Base-by-base conservation (phyloP, 176 grass and related monocot genomes). In the Areca catechu region DNA sequence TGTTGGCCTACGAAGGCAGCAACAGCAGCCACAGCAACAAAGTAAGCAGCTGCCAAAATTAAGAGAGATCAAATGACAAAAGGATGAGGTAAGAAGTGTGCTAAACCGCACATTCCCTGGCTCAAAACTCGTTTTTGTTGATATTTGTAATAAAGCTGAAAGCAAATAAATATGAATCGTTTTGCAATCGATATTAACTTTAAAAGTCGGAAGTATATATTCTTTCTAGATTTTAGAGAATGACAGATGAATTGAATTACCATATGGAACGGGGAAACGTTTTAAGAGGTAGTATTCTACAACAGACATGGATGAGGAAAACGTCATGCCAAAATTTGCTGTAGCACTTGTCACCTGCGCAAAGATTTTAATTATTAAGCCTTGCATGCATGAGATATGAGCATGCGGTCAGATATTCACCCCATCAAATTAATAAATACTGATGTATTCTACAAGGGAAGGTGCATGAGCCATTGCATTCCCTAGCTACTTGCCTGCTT, bases 321-420 rank as follows among this genome's bases (percentile, higher is more conserved):
- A 96, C 68, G 80, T 90, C 86, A 95, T 95, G 4, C 78, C 73
- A 73, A 95, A 95, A 24, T 82, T 95, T 16, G 90, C 71, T 15
- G 82, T 95, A 7, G 82, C 89, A 69, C 89, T 95, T 20, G 85
- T 74, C 21, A 89, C 89, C 89, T 89, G 59, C 52, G 51, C 4
- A 63, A 58, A 58, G 34, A 43, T 43, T 12, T 12, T 14, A 12
- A 43, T 43, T 43, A 43, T 43, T 14, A 12, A 43, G 10, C 34
- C 34, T 10, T 37, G 34, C 34, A 12, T 12, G 34, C 7, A 2
- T 37, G 0, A 37, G 34, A 37, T 10, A 1, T 1, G 2, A 37
- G 34, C 34, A 12, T 37, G 34, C n/a, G n/a, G 34, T 12, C 34
- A 37, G 12, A 37, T 12, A n/a, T n/a, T 37, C 34, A 37, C 9